Percentiles rank a stretch among this genome's conserved stretches.
Evolutionary conservation across 441 rosid genomes (phyloP).

Genomic region (Raphanus hybrid): DNA sequence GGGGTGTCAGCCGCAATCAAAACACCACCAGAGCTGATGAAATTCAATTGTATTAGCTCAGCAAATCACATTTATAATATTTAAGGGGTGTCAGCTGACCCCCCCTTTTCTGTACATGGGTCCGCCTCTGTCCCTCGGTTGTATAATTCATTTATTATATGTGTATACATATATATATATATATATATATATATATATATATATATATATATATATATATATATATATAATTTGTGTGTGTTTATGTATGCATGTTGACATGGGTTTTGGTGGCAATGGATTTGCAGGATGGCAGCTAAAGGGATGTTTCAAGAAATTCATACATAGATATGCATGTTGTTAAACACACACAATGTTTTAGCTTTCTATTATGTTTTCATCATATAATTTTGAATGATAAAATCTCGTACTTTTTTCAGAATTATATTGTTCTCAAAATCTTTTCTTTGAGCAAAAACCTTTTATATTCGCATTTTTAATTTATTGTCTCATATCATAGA

Average conservation of each 20-base stretch:
- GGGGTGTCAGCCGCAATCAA: too few relatives aligned
- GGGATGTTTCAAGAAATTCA: not conserved
- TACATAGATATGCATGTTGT: not conserved
- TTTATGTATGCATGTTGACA: not conserved
- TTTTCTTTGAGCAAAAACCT: too few relatives aligned
- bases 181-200: too few relatives aligned
- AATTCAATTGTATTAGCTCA: too few relatives aligned
- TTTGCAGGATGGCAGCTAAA: not conserved
- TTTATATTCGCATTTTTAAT: too few relatives aligned
- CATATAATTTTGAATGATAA: not conserved
- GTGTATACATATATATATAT: too few relatives aligned
- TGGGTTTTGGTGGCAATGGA: not conserved
- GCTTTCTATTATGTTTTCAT: not conserved
- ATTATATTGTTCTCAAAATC: too few relatives aligned
- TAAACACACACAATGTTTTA: not conserved
- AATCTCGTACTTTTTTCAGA: not conserved
- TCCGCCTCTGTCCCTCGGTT: not conserved
- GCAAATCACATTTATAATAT: too few relatives aligned
- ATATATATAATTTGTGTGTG: not conserved
- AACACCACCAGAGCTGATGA: too few relatives aligned
- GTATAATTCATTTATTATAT: not conserved
- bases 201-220: not conserved
- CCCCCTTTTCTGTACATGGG: too few relatives aligned
- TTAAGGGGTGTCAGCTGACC: too few relatives aligned
- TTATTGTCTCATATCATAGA: not conserved